These are phyloP conservation scores for Lepiota subincarnata DNA, from an alignment of 768 basidiomycete genomes.

Conservation along the genomic window DNA sequence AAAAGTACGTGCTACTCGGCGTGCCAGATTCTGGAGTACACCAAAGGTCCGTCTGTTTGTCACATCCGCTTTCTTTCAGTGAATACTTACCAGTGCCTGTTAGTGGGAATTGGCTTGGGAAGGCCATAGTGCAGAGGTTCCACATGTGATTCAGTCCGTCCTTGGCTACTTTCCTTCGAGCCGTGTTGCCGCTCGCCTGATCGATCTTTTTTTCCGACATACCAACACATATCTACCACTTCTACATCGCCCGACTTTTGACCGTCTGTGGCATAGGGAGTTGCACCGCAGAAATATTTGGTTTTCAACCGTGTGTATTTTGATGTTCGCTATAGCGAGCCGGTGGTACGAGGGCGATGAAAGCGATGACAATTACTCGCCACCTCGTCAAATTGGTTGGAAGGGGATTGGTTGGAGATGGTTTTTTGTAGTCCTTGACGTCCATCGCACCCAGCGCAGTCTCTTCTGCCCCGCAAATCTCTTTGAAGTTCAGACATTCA, in stretches of 20 bases:
- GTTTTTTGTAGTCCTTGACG: slow-evolving; percentile 35
- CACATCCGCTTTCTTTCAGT: not conserved
- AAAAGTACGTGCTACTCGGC: slow-evolving; percentile 23
- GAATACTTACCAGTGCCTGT: not conserved
- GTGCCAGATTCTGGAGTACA: slow-evolving; percentile 54
- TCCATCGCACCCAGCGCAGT: slow-evolving; percentile 47
- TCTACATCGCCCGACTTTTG: slow-evolving; percentile 69
- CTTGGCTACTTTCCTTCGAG: slow-evolving; percentile 54
- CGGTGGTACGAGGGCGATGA: slow-evolving; percentile 57
- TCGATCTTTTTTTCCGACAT: slow-evolving; percentile 65
- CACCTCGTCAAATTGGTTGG: slow-evolving; percentile 36
- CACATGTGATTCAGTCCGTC: slow-evolving; percentile 27
- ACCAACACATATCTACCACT: slow-evolving; percentile 60
- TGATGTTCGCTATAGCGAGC: slow-evolving; percentile 66
- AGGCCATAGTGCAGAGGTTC: slow-evolving; percentile 31
- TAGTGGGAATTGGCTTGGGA: slow-evolving; percentile 64
- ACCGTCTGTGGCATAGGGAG: slow-evolving; percentile 50
- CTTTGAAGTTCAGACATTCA: slow-evolving; percentile 56
- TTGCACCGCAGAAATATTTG: slow-evolving; percentile 51
- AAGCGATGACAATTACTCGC: not conserved
- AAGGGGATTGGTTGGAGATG: slow-evolving; percentile 58
- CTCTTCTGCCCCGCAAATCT: slow-evolving; percentile 53
- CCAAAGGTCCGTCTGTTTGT: slow-evolving; percentile 39
- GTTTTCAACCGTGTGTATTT: slow-evolving; percentile 59
- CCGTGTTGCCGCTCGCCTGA: slow-evolving; percentile 54